These are phyloP conservation scores for Parasitella parasitica DNA, from an alignment of 371 early-diverging fungal genomes.

Conservation along the genomic window DNA sequence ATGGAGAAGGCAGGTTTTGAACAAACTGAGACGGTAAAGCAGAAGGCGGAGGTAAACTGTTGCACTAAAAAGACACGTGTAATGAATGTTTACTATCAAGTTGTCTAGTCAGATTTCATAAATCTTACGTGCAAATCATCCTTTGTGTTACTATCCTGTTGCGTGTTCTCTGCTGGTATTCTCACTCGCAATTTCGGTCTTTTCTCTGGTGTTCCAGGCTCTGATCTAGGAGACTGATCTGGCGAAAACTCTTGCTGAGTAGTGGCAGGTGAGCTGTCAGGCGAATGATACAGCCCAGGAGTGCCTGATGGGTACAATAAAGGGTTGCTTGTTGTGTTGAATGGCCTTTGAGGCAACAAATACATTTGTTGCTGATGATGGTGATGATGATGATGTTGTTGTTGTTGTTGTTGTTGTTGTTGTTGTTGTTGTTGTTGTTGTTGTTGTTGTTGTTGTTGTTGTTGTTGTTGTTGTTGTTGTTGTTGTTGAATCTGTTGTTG, in stretches of 20 bases:
- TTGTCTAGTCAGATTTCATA: too few species aligned
- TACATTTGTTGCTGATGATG: too few species aligned
- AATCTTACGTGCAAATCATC: background rate
- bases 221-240: slow-evolving; percentile 24
- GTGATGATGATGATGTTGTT: slow-evolving; percentile 9
- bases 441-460: slow-evolving; percentile 1
- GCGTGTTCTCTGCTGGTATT: slow-evolving; percentile 27
- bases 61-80: background rate
- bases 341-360: background rate
- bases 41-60: slow-evolving; percentile 29
- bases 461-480: slow-evolving; percentile 1
- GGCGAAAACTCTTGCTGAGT: slow-evolving; percentile 18
- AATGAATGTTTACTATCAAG: background rate
- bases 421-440: background rate
- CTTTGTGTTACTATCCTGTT: slow-evolving; percentile 4
- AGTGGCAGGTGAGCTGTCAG: slow-evolving; percentile 5
- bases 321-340: background rate
- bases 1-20: slow-evolving; percentile 76
- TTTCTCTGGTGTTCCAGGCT: slow-evolving; percentile 33
- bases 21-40: slow-evolving; percentile 65
- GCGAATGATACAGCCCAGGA: slow-evolving; percentile 19
- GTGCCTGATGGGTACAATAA: background rate
- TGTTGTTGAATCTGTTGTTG: background rate
- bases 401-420: slow-evolving; percentile 6
- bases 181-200: slow-evolving; percentile 49